Evolutionary conservation across 2,329 filamentous ascomycete species (phyloP).

Genomic region (Aspergillus quadricinctus): DNA sequence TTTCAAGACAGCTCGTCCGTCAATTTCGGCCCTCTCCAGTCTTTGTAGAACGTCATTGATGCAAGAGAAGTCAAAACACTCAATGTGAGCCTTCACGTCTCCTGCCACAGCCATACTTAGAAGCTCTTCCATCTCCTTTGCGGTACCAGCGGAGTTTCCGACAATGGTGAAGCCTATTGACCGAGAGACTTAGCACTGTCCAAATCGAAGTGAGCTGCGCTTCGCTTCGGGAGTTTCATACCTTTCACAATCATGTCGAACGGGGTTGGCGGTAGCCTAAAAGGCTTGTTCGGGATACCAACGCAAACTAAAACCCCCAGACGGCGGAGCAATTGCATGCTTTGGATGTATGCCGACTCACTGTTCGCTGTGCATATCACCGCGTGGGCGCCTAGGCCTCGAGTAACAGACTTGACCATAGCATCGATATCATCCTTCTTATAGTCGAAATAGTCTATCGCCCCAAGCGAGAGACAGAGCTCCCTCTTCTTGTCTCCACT

Average conservation of each 20-base stretch:
- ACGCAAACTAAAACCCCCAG: constrained; percentile 47
- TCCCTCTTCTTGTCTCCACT: constrained; percentile 33
- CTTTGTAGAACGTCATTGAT: constrained; percentile 33
- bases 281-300: constrained; percentile 42
- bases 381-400: constrained; percentile 43
- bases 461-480: constrained; percentile 31
- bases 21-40: constrained; percentile 34
- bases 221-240: constrained; percentile 9
- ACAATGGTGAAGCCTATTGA: constrained; percentile 40
- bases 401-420: constrained; percentile 37
- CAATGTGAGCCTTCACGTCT: constrained; percentile 36
- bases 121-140: constrained; percentile 44
- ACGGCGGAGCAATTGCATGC: constrained; percentile 41
- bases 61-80: constrained; percentile 33
- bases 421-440: constrained; percentile 35
- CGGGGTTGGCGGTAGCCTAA: constrained; percentile 43
- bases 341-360: constrained; percentile 43
- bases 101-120: constrained; percentile 41
- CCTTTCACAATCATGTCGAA: constrained; percentile 47
- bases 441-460: constrained; percentile 32
- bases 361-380: constrained; percentile 46
- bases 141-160: constrained; percentile 45
- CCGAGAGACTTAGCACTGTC: constrained; percentile 3
- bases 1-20: constrained; percentile 34
- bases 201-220: not conserved